Conservation (phyloP, 2,329 filamentous ascomycete species). For the Fusarium hostae region DNA sequence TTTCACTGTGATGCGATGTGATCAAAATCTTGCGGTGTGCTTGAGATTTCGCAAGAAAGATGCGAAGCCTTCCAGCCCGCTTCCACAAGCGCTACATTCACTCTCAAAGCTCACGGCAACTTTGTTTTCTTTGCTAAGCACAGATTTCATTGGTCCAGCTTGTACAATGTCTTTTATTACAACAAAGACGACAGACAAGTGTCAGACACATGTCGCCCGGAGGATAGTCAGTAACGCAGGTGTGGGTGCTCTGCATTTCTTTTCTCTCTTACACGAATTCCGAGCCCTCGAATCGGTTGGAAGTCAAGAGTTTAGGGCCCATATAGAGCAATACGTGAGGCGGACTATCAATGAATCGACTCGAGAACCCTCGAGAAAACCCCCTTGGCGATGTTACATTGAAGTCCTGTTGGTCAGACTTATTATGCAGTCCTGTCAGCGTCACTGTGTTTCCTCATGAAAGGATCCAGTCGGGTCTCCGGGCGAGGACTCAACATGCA, state of each 20-base stretch:
- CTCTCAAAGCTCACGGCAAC: neutral
- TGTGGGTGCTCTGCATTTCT: constrained; percentile 4
- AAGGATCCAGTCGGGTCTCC: constrained; percentile 11
- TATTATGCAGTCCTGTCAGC: neutral
- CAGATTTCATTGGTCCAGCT: constrained; percentile 5
- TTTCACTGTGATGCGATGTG: constrained; percentile 13
- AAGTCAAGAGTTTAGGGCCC: constrained; percentile 12
- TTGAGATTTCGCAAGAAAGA: constrained; percentile 6
- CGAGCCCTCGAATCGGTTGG: constrained; percentile 5
- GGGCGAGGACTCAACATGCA: neutral
- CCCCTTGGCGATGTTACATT: constrained; percentile 25
- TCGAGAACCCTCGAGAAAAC: constrained; percentile 5
- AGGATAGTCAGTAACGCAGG: constrained; percentile 4
- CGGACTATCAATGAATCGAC: constrained; percentile 15
- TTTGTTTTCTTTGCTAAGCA: constrained; percentile 2
- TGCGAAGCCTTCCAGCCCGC: constrained; percentile 7
- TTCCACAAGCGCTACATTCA: constrained; percentile 16
- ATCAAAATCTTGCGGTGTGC: constrained; percentile 29
- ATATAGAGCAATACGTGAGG: neutral
- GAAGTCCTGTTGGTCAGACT: constrained; percentile 26
- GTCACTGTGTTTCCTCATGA: neutral
- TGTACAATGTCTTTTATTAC: constrained; percentile 2
- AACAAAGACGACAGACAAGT: constrained; percentile 9
- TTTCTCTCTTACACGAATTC: constrained; percentile 6
- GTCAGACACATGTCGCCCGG: constrained; percentile 13